Percentiles rank a stretch among this genome's conserved stretches.
Evolutionary conservation across 495 filamentous ascomycete genomes (phyloP).

Genomic region (Lepidopterella palustris): DNA sequence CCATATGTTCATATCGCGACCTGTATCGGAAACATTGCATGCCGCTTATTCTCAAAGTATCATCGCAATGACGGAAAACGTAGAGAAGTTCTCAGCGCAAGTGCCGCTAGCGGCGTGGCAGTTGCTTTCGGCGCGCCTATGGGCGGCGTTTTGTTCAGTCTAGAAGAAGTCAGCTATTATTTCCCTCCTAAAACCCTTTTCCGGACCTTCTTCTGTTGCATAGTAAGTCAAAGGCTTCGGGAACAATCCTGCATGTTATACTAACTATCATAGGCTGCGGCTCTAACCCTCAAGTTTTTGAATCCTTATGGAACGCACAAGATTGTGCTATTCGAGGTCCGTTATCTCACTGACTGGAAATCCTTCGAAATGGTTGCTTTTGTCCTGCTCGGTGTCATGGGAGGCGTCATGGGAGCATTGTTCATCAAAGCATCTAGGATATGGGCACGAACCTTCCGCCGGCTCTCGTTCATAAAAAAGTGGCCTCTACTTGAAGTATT

Average conservation of each 20-base stretch:
- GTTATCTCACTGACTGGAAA: slow-evolving; percentile 88
- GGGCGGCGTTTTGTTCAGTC: slow-evolving; percentile 56
- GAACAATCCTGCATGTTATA: background rate
- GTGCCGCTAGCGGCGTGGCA: slow-evolving; percentile 85
- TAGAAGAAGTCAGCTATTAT: slow-evolving; percentile 96
- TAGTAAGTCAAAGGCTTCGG: slow-evolving; percentile 45
- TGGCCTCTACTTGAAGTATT: slow-evolving; percentile 83
- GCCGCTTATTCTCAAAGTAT: slow-evolving; percentile 88
- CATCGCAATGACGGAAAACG: slow-evolving; percentile 86
- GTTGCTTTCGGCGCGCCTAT: slow-evolving; percentile 94
- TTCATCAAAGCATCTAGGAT: slow-evolving; percentile 92
- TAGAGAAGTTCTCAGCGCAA: slow-evolving; percentile 86
- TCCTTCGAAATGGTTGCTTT: slow-evolving; percentile 87
- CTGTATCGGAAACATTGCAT: slow-evolving; percentile 91
- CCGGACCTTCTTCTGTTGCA: slow-evolving; percentile 97
- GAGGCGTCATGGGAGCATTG: slow-evolving; percentile 76
- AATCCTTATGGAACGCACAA: slow-evolving; percentile 96
- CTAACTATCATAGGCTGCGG: slow-evolving; percentile 48
- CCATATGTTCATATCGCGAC: slow-evolving; percentile 97
- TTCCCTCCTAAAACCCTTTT: slow-evolving; percentile 98
- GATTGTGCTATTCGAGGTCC: slow-evolving; percentile 91
- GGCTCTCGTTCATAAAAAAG: slow-evolving; percentile 69
- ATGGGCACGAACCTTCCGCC: slow-evolving; percentile 86
- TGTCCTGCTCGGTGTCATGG: slow-evolving; percentile 74
- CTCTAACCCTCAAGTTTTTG: slow-evolving; percentile 84